Conservation (phyloP, 169 alveolate species). For the Cryptosporidium parvum region DNA sequence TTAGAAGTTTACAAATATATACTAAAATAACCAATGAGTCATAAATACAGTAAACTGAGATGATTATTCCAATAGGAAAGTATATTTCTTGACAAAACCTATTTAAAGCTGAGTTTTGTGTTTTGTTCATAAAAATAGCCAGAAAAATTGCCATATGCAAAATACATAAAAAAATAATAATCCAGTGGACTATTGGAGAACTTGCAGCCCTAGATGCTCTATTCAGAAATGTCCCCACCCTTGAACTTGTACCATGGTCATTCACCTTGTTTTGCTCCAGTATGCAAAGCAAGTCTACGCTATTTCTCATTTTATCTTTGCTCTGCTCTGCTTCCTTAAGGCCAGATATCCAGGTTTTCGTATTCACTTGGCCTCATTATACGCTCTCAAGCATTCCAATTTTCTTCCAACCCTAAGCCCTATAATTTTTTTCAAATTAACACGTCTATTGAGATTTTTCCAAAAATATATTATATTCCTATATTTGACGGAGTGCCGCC, state of each 20-base stretch:
- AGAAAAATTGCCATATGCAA: conserved; percentile 7
- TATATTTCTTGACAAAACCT: background rate
- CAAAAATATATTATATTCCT: background rate
- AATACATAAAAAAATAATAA: conserved; percentile 38
- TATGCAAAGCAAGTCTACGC: conserved; percentile 17
- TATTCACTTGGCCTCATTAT: conserved; percentile 1
- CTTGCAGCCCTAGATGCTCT: conserved; percentile 21
- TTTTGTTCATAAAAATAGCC: background rate
- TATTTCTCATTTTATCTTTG: background rate
- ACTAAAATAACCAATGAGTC: conserved; percentile 30
- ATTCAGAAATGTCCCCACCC: conserved; percentile 3
- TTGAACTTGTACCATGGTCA: conserved; percentile 25
- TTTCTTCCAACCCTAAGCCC: background rate
- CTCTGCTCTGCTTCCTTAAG: background rate
- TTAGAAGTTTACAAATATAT: conserved; percentile 21
- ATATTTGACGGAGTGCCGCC: background rate
- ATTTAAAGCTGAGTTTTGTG: background rate
- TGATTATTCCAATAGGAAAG: background rate
- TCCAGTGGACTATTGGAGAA: conserved; percentile 42
- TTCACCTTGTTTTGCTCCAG: conserved; percentile 23
- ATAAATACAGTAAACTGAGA: conserved; percentile 51
- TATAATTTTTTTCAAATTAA: background rate
- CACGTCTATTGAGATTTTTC: background rate
- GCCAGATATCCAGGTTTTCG: background rate
- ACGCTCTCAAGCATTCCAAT: background rate